Percentiles rank a stretch among this genome's conserved stretches.
These are phyloP conservation scores for Heliosperma pusillum DNA, from an alignment of 148 eudicot genomes.

Conservation along the genomic window DNA sequence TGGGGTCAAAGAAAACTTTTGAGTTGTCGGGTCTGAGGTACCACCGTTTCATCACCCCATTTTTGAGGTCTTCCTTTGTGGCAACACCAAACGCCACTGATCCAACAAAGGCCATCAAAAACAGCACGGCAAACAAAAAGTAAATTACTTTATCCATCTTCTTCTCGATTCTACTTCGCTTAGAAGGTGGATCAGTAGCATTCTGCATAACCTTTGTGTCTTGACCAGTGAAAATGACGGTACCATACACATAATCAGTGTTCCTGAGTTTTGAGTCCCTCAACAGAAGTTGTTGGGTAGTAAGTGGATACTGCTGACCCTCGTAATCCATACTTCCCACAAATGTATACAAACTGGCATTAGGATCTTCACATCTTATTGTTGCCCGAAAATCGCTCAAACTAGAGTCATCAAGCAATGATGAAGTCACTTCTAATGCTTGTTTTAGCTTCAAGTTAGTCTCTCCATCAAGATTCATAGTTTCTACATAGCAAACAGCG, in stretches of 20 bases:
- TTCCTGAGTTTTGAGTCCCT: constrained; percentile 88
- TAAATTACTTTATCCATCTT: constrained; percentile 87
- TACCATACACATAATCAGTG: constrained; percentile 81
- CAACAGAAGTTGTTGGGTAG: constrained; percentile 79
- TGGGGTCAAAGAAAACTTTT: constrained; percentile 50
- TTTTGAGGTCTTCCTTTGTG: constrained; percentile 54
- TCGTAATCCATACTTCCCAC: constrained; percentile 82
- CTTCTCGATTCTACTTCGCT: constrained; percentile 84
- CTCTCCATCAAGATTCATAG: constrained; percentile 99
- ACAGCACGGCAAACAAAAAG: constrained; percentile 57
- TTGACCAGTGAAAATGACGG: constrained; percentile 83
- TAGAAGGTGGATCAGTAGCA: constrained; percentile 87
- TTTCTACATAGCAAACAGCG: constrained; percentile 85
- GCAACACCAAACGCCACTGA: constrained; percentile 71
- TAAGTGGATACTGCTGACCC: constrained; percentile 61
- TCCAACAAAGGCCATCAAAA: constrained; percentile 60
- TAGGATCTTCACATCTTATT: constrained; percentile 92
- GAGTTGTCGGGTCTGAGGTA: constrained; percentile 71
- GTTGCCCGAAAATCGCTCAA: constrained; percentile 61
- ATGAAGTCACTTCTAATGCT: constrained; percentile 68
- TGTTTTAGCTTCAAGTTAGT: constrained; percentile 93
- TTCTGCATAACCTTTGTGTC: constrained; percentile 97
- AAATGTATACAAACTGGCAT: constrained; percentile 80
- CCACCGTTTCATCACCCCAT: constrained; percentile 69
- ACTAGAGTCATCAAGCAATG: constrained; percentile 47